Evolutionary conservation across 352 stramenopile species (phyloP).

Genomic region (Globisporangium middletonii): DNA sequence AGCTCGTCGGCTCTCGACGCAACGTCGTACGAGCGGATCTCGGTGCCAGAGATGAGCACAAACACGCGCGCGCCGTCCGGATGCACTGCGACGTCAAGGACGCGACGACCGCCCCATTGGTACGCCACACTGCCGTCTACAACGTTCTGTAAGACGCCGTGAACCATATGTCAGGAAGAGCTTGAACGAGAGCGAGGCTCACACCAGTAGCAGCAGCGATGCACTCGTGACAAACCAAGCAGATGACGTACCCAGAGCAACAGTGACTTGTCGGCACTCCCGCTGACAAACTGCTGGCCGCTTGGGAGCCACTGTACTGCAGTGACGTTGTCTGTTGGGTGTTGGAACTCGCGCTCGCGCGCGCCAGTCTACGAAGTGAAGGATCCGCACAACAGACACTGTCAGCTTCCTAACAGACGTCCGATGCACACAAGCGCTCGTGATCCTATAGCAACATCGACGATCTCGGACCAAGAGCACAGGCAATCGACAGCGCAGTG

Average conservation of each 20-base stretch:
- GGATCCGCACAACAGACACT: background rate
- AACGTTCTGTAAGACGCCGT: constrained; percentile 29
- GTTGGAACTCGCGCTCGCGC: constrained; percentile 46
- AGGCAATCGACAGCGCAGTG: background rate
- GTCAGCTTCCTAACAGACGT: background rate
- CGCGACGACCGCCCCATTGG: constrained; percentile 59
- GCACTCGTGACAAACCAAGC: background rate
- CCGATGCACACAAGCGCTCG: background rate
- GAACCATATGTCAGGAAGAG: background rate
- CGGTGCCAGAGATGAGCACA: constrained; percentile 43
- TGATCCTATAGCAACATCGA: too few relatives aligned
- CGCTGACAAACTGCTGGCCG: constrained; percentile 59
- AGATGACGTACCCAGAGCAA: constrained; percentile 56
- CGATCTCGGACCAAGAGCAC: too few relatives aligned
- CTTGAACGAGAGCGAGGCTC: background rate
- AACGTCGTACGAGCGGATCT: constrained; percentile 62
- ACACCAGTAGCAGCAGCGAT: background rate
- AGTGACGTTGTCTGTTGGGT: constrained; percentile 43
- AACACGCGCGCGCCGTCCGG: constrained; percentile 46
- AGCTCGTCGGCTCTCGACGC: constrained; percentile 48
- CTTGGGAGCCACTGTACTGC: constrained; percentile 51
- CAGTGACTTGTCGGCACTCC: constrained; percentile 67
- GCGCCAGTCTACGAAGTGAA: constrained; percentile 29
- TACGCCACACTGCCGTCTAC: constrained; percentile 43
- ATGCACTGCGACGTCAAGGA: constrained; percentile 59